Evolutionary conservation across 2,329 filamentous ascomycete species (phyloP).

Genomic region (Raffaelea albimanens): DNA sequence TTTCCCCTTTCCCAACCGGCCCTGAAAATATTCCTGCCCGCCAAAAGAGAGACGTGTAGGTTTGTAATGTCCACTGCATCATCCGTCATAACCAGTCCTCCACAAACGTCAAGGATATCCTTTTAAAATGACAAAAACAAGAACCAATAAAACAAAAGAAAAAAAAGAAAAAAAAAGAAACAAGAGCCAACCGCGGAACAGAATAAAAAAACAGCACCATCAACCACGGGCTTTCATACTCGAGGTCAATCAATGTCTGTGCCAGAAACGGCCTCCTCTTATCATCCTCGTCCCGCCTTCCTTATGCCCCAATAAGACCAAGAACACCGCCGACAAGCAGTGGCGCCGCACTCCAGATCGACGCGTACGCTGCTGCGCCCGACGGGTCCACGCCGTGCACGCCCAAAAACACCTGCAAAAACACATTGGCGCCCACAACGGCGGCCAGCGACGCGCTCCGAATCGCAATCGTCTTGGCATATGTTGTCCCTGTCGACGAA

Average conservation of each 20-base stretch:
- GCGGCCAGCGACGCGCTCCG: conserved; percentile 53
- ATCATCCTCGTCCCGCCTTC: no score
- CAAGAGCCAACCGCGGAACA: background rate
- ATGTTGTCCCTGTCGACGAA: conserved; percentile 28
- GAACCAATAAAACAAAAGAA: background rate
- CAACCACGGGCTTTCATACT: no score
- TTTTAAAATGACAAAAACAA: background rate
- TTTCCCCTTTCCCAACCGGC: background rate
- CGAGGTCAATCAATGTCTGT: no score
- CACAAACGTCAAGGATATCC: no score
- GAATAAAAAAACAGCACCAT: background rate
- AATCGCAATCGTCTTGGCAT: conserved; percentile 43
- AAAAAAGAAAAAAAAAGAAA: background rate
- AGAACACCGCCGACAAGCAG: conserved; percentile 48
- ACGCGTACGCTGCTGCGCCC: conserved; percentile 65
- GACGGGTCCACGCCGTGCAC: conserved; percentile 59
- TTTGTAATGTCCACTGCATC: no score
- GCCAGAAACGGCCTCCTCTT: no score
- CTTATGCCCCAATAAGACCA: conserved; percentile 32
- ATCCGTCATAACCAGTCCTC: no score
- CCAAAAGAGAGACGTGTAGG: no score
- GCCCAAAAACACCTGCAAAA: conserved; percentile 55
- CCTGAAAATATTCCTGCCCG: background rate
- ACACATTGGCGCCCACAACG: conserved; percentile 48
- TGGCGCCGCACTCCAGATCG: conserved; percentile 63